Conservation (phyloP, 2,329 filamentous ascomycete genomes). For the Parastagonospora nodorum region DNA sequence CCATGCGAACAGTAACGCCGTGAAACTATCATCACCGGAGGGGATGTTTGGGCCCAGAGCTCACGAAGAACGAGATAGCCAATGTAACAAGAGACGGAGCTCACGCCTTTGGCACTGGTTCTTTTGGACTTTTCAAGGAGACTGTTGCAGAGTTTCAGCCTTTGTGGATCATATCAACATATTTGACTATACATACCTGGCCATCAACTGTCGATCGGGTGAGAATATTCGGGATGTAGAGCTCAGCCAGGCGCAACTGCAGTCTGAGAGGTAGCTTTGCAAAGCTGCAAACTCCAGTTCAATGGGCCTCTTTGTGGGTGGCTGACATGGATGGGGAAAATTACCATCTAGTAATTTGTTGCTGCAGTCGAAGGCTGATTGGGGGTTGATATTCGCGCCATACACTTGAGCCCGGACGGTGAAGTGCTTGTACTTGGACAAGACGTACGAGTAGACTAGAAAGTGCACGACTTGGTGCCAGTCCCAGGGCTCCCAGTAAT, state of each 20-base stretch:
- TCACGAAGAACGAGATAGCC: slow-evolving; percentile 1
- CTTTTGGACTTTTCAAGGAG: slow-evolving; percentile 2
- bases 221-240: slow-evolving; percentile 5
- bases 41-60: slow-evolving; percentile 1
- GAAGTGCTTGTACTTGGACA: slow-evolving; percentile 9
- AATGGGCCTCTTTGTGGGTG: slow-evolving; percentile 4
- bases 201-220: not conserved
- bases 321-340: slow-evolving; percentile 4
- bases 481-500: slow-evolving; percentile 3
- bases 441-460: slow-evolving; percentile 5
- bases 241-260: slow-evolving; percentile 7
- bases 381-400: slow-evolving; percentile 4
- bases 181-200: not conserved
- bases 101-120: slow-evolving; percentile 1
- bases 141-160: not conserved
- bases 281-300: slow-evolving; percentile 4
- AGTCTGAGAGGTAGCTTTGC: slow-evolving; percentile 7
- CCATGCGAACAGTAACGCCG: not conserved
- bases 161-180: not conserved
- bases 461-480: slow-evolving; percentile 9
- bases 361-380: slow-evolving; percentile 3
- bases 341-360: slow-evolving; percentile 1
- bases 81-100: not conserved
- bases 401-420: slow-evolving; percentile 3
- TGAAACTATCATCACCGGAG: slow-evolving; percentile 1